Base-by-base conservation (phyloP, 208 protist species). In the Leishmania aethiopica region DNA sequence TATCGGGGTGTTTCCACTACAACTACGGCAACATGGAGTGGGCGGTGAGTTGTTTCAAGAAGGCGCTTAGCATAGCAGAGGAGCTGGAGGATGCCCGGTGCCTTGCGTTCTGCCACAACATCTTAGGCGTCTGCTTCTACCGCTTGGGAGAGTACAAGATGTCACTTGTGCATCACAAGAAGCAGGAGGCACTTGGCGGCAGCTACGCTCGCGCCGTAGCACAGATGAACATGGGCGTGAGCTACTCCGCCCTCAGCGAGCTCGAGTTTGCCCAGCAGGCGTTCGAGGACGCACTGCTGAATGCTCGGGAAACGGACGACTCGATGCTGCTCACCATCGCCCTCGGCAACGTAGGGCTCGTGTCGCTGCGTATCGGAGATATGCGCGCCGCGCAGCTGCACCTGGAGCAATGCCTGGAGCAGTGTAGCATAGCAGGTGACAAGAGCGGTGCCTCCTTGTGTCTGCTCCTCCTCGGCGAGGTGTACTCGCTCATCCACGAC, bases 151-250 rank as follows among this genome's bases (percentile, higher is more conserved):
- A 94, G 84, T 94, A 91, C 84, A 96, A 96, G 74, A 86, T 90
- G 78, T 66, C 95, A 42, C 85, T 98, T 13, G 71, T 97, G 42
- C 92, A 97, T 64, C 88, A 98, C 89, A 95, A 95, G 76, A 88
- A 95, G 81, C 95, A 96, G 81, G 91, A 95, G 83, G 66, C 92
- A 57, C 91, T 98, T 62, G 93, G 91, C 4, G 91, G 88, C n/a
- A 83, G 84, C 72, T 98, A 96, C 86, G 86, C 87, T 53, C 83
- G 87, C 17, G 86, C 93, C n/a, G 92, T 98, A 32, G 93, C 94
- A 35, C 85, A 96, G 82, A 96, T 93, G 57, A 98, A 98, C 84
- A 94, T 97, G 91, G 94, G 89, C 19, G 90, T 98, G 49, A 88
- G 88, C 81, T 98, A 98, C 78, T 83, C 88, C 37, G 94, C 93